A percentile compares a stretch with the other conserved stretches of the same genome.
Evolutionary conservation across 2,329 filamentous ascomycete species (phyloP).

Genomic region (Ophiostoma ulmi): DNA sequence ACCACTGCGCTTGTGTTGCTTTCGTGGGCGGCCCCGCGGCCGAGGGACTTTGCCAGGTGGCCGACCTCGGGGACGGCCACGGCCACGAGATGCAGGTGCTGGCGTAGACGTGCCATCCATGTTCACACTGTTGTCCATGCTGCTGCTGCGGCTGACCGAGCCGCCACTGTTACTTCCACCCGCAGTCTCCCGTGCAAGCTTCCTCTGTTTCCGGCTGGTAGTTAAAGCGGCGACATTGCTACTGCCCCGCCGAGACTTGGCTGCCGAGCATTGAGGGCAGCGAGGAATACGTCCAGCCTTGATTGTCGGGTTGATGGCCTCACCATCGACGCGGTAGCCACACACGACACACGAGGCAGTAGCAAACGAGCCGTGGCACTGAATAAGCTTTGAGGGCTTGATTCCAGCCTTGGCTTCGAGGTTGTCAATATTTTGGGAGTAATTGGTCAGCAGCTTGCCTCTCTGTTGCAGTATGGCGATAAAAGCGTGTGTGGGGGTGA

Average conservation of each 20-base stretch:
- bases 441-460: constrained; percentile 88
- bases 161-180: neutral
- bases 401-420: constrained; percentile 86
- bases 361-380: constrained; percentile 95
- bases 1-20: constrained; percentile 36
- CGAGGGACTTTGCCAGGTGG: constrained; percentile 30
- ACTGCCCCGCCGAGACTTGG: constrained; percentile 32
- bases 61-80: constrained; percentile 32
- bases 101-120: constrained; percentile 27
- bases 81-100: constrained; percentile 22
- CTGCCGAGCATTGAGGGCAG: constrained; percentile 65
- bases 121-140: constrained; percentile 19
- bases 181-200: neutral
- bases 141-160: constrained; percentile 23
- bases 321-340: constrained; percentile 65
- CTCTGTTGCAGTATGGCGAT: constrained; percentile 83
- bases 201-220: neutral
- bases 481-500: constrained; percentile 90
- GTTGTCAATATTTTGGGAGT: constrained; percentile 98
- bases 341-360: constrained; percentile 87
- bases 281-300: constrained; percentile 68
- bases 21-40: constrained; percentile 39
- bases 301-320: constrained; percentile 74
- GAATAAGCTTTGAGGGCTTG: constrained; percentile 72
- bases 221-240: neutral